Evolutionary conservation across 106 monocot genomes (phyloP), one percentile per base, ranked within the genome.

Genomic region (Vanilla planifolia): DNA sequence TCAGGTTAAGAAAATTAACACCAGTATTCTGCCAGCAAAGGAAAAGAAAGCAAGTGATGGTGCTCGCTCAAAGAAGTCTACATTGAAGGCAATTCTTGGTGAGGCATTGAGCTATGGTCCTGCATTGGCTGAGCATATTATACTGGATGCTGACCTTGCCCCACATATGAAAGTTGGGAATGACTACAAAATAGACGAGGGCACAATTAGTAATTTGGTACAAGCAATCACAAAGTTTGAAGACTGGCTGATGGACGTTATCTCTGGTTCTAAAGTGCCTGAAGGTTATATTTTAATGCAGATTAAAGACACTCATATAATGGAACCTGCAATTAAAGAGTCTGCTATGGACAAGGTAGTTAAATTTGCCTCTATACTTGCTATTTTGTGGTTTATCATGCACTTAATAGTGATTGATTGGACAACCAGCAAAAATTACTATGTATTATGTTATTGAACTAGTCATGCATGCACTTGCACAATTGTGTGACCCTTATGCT

Each of bases 211-310:
- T 51, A 43, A 66, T 68, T 67, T 98, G 55, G 68, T 43, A 20
- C 40, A 68, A 68, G 81, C 96, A 69, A 66, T 92, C 41, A 61
- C 68, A 23, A 78, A 67, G 56, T 98, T 98, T 64, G 96, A 98
- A 55, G 87, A 91, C 23, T 98, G 96, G 96, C 79, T 98, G 60
- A 63, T 61, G 47, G 84, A 88, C 64, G 67, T 98, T 28, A 87
- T 98, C 26, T 92, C 67, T 19, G 96, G 96, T 21, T 33, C 73
- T 37, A 85, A 64, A 77, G 39, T 92, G 55, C 96, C 96, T 25
- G 84, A 82, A 63, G 96, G 96, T 27, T 98, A 88, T 44, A 98
- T 98, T 72, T 57, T 91, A 34, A 88, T 98, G 96, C 86, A 96
- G 70, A 71, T n/a, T 60, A 88, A 78, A 47, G 27, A 44, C 8